These are phyloP conservation scores for Mycena olivaceomarginata DNA, from an alignment of 768 basidiomycete genomes.

Conservation along the genomic window DNA sequence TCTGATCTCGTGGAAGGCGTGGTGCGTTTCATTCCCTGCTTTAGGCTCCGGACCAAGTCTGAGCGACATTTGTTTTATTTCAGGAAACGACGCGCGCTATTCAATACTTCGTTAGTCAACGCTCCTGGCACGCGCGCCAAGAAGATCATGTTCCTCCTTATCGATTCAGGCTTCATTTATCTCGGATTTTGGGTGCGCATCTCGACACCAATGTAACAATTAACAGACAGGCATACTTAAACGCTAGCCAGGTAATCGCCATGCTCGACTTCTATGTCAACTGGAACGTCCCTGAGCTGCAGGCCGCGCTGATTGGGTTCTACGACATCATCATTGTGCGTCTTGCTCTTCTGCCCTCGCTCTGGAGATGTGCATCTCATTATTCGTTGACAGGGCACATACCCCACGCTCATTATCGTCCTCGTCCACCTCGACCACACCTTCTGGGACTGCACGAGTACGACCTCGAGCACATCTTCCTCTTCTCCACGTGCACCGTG, in stretches of 20 bases:
- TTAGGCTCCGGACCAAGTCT: too few relatives aligned
- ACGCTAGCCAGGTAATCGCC: slow-evolving; percentile 2
- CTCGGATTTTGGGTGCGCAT: slow-evolving; percentile 11
- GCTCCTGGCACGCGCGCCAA: neutral
- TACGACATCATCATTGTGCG: slow-evolving; percentile 28
- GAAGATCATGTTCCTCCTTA: slow-evolving; percentile 25
- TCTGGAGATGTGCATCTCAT: neutral
- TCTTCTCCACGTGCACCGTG: too few relatives aligned
- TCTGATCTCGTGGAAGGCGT: slow-evolving; percentile 26
- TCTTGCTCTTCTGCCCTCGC: neutral
- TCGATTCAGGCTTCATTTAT: slow-evolving; percentile 28
- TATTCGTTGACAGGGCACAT: slow-evolving; percentile 5
- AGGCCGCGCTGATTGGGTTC: slow-evolving; percentile 4
- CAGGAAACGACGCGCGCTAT: slow-evolving; percentile 21
- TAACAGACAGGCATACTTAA: too few relatives aligned
- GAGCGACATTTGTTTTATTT: neutral
- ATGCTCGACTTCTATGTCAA: slow-evolving; percentile 27
- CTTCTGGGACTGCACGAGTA: slow-evolving; percentile 3
- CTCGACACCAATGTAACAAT: neutral
- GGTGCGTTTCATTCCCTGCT: slow-evolving; percentile 13
- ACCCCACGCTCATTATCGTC: slow-evolving; percentile 31
- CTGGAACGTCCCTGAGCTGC: slow-evolving; percentile 21
- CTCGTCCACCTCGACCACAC: slow-evolving; percentile 30
- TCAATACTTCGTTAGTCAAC: neutral
- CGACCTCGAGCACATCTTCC: too few relatives aligned